These are phyloP conservation scores for Nicotiana tomentosiformis DNA, from an alignment of 257 asterid genomes.

Conservation along the genomic window DNA sequence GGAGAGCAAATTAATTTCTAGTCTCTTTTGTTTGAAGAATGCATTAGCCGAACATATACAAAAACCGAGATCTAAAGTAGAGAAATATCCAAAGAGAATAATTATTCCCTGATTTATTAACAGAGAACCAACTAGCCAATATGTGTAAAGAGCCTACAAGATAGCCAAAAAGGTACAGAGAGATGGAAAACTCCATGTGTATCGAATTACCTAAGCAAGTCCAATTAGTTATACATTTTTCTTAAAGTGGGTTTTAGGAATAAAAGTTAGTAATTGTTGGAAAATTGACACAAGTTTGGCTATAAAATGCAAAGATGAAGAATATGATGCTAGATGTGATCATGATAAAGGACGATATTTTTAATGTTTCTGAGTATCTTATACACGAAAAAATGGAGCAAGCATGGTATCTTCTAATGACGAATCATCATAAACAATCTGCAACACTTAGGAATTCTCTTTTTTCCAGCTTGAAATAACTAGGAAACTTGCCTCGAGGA, in stretches of 20 bases:
- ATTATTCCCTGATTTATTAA: neutral
- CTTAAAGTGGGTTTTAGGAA: neutral
- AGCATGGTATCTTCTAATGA: neutral
- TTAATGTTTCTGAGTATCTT: neutral
- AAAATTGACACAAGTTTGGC: neutral
- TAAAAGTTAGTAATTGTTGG: neutral
- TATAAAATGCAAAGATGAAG: neutral
- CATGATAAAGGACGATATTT: neutral
- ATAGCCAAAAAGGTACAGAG: neutral
- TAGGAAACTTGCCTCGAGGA: constrained; percentile 74
- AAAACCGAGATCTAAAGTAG: neutral
- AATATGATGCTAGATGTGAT: neutral
- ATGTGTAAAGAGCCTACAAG: neutral
- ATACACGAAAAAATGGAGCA: neutral
- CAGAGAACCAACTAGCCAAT: neutral
- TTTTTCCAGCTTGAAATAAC: neutral
- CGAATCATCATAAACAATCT: neutral
- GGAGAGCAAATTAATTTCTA: neutral
- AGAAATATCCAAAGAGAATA: neutral
- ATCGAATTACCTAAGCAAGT: neutral
- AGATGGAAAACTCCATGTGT: neutral
- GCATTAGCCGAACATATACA: neutral
- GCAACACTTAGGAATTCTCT: neutral
- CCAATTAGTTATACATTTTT: neutral
- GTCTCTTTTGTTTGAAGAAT: neutral